Conservation (phyloP, 2,329 filamentous ascomycete genomes). For the Fusarium brevicatenulatum region DNA sequence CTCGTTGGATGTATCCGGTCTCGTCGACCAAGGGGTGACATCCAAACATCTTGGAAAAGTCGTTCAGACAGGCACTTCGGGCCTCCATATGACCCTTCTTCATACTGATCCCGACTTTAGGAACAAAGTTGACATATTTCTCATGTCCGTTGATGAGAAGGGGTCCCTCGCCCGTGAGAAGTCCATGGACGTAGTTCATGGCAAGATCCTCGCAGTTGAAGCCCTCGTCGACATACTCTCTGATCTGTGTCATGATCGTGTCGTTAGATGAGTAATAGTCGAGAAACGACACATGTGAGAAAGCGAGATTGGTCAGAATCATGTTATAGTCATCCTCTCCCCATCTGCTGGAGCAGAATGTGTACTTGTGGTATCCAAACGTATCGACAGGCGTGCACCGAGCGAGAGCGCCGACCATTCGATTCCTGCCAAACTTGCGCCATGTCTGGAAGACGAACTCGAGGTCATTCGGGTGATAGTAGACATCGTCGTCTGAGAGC, state of each 20-base stretch:
- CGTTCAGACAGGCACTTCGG: constrained; percentile 51
- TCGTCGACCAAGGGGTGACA: constrained; percentile 51
- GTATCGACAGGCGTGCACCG: constrained; percentile 47
- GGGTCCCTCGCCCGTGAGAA: constrained; percentile 49
- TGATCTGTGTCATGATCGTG: constrained; percentile 45
- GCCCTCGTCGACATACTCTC: constrained; percentile 51
- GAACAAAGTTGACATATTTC: constrained; percentile 48
- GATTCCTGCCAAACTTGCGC: constrained; percentile 51
- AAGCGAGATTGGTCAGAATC: constrained; percentile 52
- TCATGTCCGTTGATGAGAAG: constrained; percentile 49
- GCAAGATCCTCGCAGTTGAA: constrained; percentile 56
- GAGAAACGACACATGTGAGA: constrained; percentile 52
- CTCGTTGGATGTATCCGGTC: constrained; percentile 48
- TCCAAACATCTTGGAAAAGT: constrained; percentile 48
- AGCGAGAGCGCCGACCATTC: constrained; percentile 50
- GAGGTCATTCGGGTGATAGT: constrained; percentile 51
- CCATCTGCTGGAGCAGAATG: constrained; percentile 45
- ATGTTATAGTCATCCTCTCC: constrained; percentile 48
- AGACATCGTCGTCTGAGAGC: constrained; percentile 54
- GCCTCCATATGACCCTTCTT: constrained; percentile 48
- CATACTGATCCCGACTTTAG: constrained; percentile 48
- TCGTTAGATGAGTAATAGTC: constrained; percentile 53
- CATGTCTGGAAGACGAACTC: constrained; percentile 55
- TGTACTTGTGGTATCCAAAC: constrained; percentile 46
- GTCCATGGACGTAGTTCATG: constrained; percentile 50